phyloP scores from a whole-genome alignment of 805 yeast species.

The Starmerella stellata region DNA sequence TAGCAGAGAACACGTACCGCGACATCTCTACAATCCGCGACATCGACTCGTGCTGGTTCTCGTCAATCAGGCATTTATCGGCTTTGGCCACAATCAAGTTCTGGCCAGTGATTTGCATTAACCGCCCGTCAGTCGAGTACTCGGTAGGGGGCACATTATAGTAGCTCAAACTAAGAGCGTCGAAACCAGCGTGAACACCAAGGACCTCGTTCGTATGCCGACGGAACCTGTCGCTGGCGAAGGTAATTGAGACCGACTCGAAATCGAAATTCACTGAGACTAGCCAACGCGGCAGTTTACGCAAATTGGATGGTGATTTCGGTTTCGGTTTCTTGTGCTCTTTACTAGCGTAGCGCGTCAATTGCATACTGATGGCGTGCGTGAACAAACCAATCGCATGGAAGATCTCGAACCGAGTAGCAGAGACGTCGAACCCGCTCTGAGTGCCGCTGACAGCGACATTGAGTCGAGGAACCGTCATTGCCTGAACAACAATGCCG shows the following conservation, averaged over 20 bases:
- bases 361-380: neutral
- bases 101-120: conserved; percentile 3
- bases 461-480: conserved; percentile 19
- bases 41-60: conserved; percentile 4
- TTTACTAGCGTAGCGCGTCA: neutral
- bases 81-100: conserved; percentile 12
- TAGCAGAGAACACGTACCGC: conserved; percentile 1
- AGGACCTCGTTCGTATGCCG: conserved; percentile 13
- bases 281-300: conserved; percentile 16
- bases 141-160: conserved; percentile 2
- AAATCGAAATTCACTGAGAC: conserved; percentile 5
- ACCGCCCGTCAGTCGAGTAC: conserved; percentile 13
- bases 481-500: conserved; percentile 14
- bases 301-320: conserved; percentile 3
- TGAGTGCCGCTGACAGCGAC: conserved; percentile 18
- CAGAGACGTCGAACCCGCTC: conserved; percentile 17
- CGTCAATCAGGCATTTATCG: conserved; percentile 7
- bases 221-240: conserved; percentile 18
- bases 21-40: conserved; percentile 9
- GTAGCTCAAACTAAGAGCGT: conserved; percentile 6
- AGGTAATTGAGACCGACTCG: conserved; percentile 6
- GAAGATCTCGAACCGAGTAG: conserved; percentile 22
- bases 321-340: neutral
- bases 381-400: conserved; percentile 18
- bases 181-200: conserved; percentile 11